phyloP scores from a whole-genome alignment of 73 alveolate species.

The Paramecium primaurelia region DNA sequence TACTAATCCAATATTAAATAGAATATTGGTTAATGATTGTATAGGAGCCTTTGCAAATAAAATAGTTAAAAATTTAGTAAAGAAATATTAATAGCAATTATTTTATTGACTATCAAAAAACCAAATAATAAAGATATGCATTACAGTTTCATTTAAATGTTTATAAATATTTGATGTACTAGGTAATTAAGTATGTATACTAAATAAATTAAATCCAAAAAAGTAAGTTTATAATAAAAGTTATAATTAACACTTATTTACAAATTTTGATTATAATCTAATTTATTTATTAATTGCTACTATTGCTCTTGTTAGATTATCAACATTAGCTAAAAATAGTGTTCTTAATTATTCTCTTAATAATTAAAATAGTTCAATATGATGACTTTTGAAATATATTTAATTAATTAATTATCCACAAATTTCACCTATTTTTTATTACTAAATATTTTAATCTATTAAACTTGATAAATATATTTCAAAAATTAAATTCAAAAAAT shows the following conservation, averaged over 20 bases:
- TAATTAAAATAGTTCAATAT: neutral
- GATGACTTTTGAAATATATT: neutral
- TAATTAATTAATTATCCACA: neutral
- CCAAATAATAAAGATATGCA: conserved; percentile 16
- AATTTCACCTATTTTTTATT: neutral
- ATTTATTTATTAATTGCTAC: neutral
- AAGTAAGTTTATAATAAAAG: neutral
- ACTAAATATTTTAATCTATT: neutral
- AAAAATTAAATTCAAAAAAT: neutral
- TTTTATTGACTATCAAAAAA: conserved; percentile 5
- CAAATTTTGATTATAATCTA: neutral
- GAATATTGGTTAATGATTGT: neutral
- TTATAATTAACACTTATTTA: neutral
- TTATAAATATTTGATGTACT: conserved; percentile 3
- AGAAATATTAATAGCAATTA: neutral
- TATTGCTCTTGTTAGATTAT: neutral
- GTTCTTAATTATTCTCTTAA: neutral
- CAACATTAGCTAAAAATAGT: neutral
- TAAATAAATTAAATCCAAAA: neutral
- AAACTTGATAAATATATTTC: neutral
- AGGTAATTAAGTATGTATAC: neutral
- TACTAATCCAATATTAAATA: conserved; percentile 1
- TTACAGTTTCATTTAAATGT: neutral
- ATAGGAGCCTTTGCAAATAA: conserved; percentile 26
- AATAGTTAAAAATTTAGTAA: neutral